Evolutionary conservation across 495 filamentous ascomycete species (phyloP), one percentile per base, ranked within the genome.

Genomic region (Thermochaetoides thermophila): DNA sequence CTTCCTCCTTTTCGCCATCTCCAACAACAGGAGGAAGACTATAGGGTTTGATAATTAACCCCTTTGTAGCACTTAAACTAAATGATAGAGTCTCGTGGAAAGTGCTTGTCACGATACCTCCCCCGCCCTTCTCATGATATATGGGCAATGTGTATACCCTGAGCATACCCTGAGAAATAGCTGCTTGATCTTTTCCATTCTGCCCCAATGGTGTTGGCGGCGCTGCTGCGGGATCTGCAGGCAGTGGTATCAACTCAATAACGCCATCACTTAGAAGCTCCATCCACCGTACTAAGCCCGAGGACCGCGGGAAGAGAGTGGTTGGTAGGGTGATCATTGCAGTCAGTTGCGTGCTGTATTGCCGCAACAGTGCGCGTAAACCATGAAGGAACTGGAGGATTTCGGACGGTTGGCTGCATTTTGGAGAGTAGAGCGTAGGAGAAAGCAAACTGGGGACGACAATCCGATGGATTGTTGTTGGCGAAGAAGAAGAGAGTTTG

Each of bases 21-120:
- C 74, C 81, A 25, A 83, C 81, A n/a, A 84, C 68, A 1, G 89
- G 89, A 22, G 91, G 91, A 31, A 97, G 59, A 53, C 78, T 86
- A 53, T 81, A 97, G 6, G 82, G 78, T 55, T 77, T 84, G 40
- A 97, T 85, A 39, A 78, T 71, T 45, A 97, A 76, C 1, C 71
- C 68, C 46, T 70, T 84, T 39, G 77, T 75, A 43, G 81, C 68
- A 48, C 83, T 92, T 20, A 96, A 56, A 27, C 70, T 85, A 55
- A 97, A 97, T 11, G 84, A 83, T 55, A 92, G 66, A 49, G 95
- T 84, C 48, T 89, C 79, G 7, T 82, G 76, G 32, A 77, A 65
- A n/a, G 59, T 64, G 31, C 69, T 68, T 26, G 60, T 62, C 40
- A 73, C 78, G 11, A 70, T 78, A 9, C 81, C 78, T 5, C 84